A percentile compares a stretch with the other conserved stretches of the same genome.
Conservation (phyloP, 192 early-diverging fungal genomes). For the Gryganskiella cystojenkinii region DNA sequence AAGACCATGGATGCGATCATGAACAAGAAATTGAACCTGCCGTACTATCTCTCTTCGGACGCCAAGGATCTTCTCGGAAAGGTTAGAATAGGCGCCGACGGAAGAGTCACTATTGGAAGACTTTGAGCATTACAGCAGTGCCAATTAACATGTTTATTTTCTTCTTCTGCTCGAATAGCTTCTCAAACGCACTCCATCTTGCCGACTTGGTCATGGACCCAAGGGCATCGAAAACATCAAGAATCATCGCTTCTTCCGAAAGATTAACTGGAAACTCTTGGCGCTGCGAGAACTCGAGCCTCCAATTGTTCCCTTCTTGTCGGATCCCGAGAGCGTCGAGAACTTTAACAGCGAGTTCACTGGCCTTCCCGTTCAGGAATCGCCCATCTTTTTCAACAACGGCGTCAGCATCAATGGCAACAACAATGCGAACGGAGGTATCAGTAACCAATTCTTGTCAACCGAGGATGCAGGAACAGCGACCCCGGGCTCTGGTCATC, state of each 20-base stretch:
- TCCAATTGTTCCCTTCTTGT: slow-evolving; percentile 75
- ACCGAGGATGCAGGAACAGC: background rate
- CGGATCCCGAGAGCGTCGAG: slow-evolving; percentile 72
- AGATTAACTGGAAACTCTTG: slow-evolving; percentile 74
- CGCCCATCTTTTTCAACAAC: slow-evolving; percentile 52
- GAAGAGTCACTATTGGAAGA: too few species aligned
- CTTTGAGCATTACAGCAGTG: too few species aligned
- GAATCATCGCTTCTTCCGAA: slow-evolving; percentile 79
- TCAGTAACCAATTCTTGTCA: too few species aligned
- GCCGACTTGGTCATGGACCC: slow-evolving; percentile 60
- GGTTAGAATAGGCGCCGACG: too few species aligned
- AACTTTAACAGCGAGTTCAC: slow-evolving; percentile 89
- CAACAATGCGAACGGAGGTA: slow-evolving; percentile 2
- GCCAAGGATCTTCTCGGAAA: slow-evolving; percentile 83
- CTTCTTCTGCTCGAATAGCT: too few species aligned
- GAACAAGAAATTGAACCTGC: slow-evolving; percentile 83
- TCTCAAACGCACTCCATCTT: slow-evolving; percentile 63
- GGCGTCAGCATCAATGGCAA: background rate
- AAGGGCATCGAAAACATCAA: slow-evolving; percentile 65
- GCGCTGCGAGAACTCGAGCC: slow-evolving; percentile 67
- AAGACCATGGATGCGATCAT: slow-evolving; percentile 88
- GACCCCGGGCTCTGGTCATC: slow-evolving; percentile 23
- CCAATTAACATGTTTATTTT: too few species aligned
- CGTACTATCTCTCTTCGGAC: slow-evolving; percentile 81
- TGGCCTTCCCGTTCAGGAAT: slow-evolving; percentile 58